These are phyloP conservation scores for Komagataea norvegica DNA, from an alignment of 1,139 yeast genomes.

Conservation along the genomic window DNA sequence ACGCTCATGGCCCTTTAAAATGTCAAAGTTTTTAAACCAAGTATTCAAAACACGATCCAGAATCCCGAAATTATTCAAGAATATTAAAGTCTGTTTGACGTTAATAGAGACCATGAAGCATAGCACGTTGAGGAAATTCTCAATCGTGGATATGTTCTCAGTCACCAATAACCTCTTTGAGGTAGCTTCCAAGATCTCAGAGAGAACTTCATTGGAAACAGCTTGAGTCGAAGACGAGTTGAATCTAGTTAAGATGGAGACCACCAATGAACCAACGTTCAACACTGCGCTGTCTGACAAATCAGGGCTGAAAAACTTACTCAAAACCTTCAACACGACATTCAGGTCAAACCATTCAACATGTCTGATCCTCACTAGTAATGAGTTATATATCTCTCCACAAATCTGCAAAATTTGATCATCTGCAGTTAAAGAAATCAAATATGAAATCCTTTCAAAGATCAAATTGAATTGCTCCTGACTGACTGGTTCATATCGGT, in stretches of 20 bases:
- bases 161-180: conserved; percentile 62
- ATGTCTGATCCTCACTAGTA: conserved; percentile 52
- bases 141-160: conserved; percentile 65
- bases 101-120: conserved; percentile 65
- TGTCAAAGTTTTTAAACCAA: conserved; percentile 82
- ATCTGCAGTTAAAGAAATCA: conserved; percentile 58
- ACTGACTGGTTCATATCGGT: conserved; percentile 32
- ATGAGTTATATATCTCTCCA: conserved; percentile 65
- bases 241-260: conserved; percentile 60
- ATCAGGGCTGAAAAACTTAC: conserved; percentile 66
- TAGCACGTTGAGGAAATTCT: conserved; percentile 70
- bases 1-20: conserved; percentile 66
- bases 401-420: conserved; percentile 76
- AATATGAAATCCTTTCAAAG: conserved; percentile 47
- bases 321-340: conserved; percentile 54
- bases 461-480: conserved; percentile 44
- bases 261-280: conserved; percentile 64
- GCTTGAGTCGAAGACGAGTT: conserved; percentile 25
- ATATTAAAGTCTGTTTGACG: conserved; percentile 55
- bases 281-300: conserved; percentile 77
- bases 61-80: conserved; percentile 44
- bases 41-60: conserved; percentile 47
- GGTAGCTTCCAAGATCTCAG: conserved; percentile 67
- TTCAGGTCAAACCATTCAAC: conserved; percentile 44
- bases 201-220: conserved; percentile 44